Base-by-base conservation (phyloP, 441 rosid genomes). In the Jatropha multifida region DNA sequence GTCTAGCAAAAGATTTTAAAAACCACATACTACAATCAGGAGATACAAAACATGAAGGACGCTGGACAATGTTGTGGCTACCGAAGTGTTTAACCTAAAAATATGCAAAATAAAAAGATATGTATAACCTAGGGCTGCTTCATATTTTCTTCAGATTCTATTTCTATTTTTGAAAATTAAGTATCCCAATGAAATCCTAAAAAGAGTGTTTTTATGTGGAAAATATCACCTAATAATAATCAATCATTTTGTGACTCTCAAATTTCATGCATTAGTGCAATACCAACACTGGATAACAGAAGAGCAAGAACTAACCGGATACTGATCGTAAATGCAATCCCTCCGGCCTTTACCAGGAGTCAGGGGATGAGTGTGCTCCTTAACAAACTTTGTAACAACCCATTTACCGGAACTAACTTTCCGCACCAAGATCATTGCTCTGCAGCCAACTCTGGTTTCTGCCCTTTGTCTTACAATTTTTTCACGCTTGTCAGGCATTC, bases 391-490 rank as follows among this genome's bases (percentile, higher is more conserved):
- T 5, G 97, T 92, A 41, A 96, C 88, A 3, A 88, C 92, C 99
- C 99, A 96, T 83, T 91, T 94, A 44, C 96, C 98, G 13, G 97
- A 88, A 69, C 84, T 85, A 26, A 89, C 91, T 88, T 92, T 96
- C 76, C 98, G 89, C 83, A 94, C 98, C 83, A 94, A 86, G 74
- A 96, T 84, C 99, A 96, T 96, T 41, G 98, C 99, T 87, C 96
- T 88, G 86, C 99, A 96, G 46, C 99, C 99, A 71, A 96, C 97
- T 70, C 99, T 88, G 0, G 99, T 96, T 81, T 94, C 99, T 14
- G 88, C 94, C 83, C 98, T 88, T 83, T 96, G 99, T 73, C 99
- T 90, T 42, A 96, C 91, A 72, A 94, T 89, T 74, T 90, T 94
- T 69, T 96, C 99, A 20, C 96, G 93, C 76, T 91, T 96, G 78